A percentile compares a stretch with the other conserved stretches of the same genome.
These are phyloP conservation scores for Saccharomycopsis hybrid DNA, from an alignment of 1,139 yeast species.

Conservation along the genomic window DNA sequence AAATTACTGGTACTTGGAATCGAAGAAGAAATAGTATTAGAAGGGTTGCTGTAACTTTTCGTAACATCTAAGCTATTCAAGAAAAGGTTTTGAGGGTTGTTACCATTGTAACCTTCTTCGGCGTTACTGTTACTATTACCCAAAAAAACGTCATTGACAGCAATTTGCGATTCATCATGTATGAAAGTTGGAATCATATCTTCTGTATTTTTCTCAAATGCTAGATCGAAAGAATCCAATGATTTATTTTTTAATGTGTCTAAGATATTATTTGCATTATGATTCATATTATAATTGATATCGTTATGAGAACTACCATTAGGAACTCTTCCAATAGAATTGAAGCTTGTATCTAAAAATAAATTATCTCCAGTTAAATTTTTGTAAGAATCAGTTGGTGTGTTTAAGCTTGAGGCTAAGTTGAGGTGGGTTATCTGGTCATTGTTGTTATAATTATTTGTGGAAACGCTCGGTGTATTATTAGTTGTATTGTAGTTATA, in stretches of 20 bases:
- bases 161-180: not conserved
- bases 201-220: not conserved
- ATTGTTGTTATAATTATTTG: not conserved
- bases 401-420: conserved; percentile 3
- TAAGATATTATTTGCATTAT: conserved; percentile 2
- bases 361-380: not conserved
- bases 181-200: conserved; percentile 3
- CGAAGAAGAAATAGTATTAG: no score
- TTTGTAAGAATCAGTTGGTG: not conserved
- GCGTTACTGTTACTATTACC: not conserved
- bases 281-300: not conserved
- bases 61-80: no score
- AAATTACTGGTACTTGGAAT: no score
- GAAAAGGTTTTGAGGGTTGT: no score
- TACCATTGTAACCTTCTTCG: not conserved
- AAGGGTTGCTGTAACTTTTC: no score
- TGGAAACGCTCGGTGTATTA: conserved; percentile 3
- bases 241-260: conserved; percentile 12
- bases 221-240: conserved; percentile 10
- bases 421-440: conserved; percentile 15
- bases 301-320: not conserved
- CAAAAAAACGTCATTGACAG: not conserved
- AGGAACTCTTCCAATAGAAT: not conserved
- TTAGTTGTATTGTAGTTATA: conserved; percentile 1
- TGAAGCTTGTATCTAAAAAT: conserved; percentile 5